Evolutionary conservation across 139 green algal species (phyloP), one percentile per base, ranked within the genome.

Genomic region (Choricystis sp.): DNA sequence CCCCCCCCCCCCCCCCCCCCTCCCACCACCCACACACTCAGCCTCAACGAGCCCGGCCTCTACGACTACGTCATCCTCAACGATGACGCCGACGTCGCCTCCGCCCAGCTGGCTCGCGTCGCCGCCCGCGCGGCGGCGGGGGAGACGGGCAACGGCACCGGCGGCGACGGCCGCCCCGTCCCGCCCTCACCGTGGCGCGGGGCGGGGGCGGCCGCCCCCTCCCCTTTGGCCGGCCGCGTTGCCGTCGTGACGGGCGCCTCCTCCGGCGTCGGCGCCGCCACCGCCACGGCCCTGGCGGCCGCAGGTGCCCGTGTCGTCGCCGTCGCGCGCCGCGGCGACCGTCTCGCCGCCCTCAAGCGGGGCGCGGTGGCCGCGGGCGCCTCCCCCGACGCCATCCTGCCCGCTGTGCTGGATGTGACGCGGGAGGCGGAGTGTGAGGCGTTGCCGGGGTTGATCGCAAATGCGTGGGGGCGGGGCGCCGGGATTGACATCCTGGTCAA

Each of bases 321-420:
- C 1, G 75, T 92, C 19, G 84, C 83, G 19, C 69, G 82, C 56
- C 76, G 82, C 14, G 74, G 81, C 40, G 79, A 87, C 28, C 63
- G 76, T 58, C 75, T 94, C 62, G 82, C 94, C 69, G 68, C 77
- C 52, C 78, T 94, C 62, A 83, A 92, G 75, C 57, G 73, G 19
- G 66, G 69, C 27, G 72, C 90, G 52, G 67, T 82, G 28, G 65
- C 59, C 0, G 64, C 74, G 27, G 82, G 81, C 19, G 70, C 87
- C 29, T 66, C 78, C 19, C 69, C 74, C 3, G 61, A 66, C 2
- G 74, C 82, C 65, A 90, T 95, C 75, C 75, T 95, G 62, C 86
- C 86, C 0, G 79, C 93, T 5, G 84, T 91, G 30, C 88, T 81
- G 64, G 86, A 95, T 71, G 75, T 92, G 16, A 85, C 86, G 2